Conservation (phyloP, 305 asterid genomes). For the Ruellia speciosa region DNA sequence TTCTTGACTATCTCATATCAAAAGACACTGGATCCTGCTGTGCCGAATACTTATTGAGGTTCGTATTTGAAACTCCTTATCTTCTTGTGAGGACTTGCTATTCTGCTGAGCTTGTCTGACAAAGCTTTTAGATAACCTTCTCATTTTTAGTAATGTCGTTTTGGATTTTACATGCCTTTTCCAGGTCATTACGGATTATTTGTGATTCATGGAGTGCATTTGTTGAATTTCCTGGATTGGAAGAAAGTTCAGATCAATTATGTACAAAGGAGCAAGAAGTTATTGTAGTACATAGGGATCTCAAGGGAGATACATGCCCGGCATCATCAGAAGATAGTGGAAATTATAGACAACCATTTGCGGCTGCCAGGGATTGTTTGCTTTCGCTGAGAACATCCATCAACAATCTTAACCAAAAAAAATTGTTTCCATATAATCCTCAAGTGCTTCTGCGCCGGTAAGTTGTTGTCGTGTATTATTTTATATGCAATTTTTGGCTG, state of each 20-base stretch:
- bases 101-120: not conserved
- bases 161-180: conserved; percentile 18
- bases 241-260: conserved; percentile 23
- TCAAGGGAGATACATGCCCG: conserved; percentile 19
- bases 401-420: conserved; percentile 53
- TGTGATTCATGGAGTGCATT: conserved; percentile 66
- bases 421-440: conserved; percentile 79
- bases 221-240: conserved; percentile 45
- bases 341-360: conserved; percentile 26
- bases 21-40: conserved; percentile 73
- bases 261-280: conserved; percentile 41
- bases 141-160: conserved; percentile 1
- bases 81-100: conserved; percentile 1
- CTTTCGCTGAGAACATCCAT: conserved; percentile 54
- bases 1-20: conserved; percentile 92
- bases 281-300: conserved; percentile 19
- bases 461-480: not conserved
- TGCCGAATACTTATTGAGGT: conserved; percentile 90
- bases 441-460: conserved; percentile 69
- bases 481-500: too few relatives aligned
- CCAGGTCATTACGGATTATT: conserved; percentile 63
- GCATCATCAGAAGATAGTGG: conserved; percentile 18
- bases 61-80: conserved; percentile 13
- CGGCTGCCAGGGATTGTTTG: conserved; percentile 62
- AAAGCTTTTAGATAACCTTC: conserved; percentile 6